Conservation (phyloP, 495 filamentous ascomycete species). For the Trichoderma parareesei region DNA sequence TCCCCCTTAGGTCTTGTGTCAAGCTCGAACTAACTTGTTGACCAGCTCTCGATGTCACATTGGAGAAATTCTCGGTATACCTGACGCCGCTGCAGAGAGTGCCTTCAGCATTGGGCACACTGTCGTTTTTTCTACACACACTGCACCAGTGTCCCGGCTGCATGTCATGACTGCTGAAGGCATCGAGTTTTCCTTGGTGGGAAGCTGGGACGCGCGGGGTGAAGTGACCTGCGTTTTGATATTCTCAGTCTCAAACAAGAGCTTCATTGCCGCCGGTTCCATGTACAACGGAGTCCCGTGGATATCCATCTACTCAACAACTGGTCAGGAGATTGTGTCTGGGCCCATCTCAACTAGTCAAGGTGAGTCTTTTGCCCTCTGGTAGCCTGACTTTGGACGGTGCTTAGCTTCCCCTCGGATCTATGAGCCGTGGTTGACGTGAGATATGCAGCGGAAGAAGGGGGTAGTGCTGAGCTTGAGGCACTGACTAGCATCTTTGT, state of each 20-base stretch:
- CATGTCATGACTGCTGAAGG: constrained; percentile 23
- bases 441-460: not conserved
- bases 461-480: constrained; percentile 15
- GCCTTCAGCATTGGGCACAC: constrained; percentile 22
- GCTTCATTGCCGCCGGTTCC: constrained; percentile 26
- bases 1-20: not conserved
- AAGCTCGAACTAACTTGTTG: not conserved
- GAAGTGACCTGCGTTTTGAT: constrained; percentile 35
- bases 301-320: constrained; percentile 19
- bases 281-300: constrained; percentile 20
- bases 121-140: constrained; percentile 30
- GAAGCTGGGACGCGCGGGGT: constrained; percentile 24
- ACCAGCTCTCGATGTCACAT: constrained; percentile 23
- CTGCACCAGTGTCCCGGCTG: constrained; percentile 23
- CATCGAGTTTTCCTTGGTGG: constrained; percentile 16
- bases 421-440: not conserved
- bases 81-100: constrained; percentile 23
- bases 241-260: constrained; percentile 12
- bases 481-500: constrained; percentile 30
- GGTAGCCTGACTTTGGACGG: not conserved
- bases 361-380: not conserved
- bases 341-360: not conserved
- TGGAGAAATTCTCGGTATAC: constrained; percentile 20
- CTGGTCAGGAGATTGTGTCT: constrained; percentile 14
- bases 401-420: not conserved